A percentile compares a stretch with the other conserved stretches of the same genome.
Evolutionary conservation across 192 early-diverging fungal genomes (phyloP).

Genomic region (Spizellomyces punctatus): DNA sequence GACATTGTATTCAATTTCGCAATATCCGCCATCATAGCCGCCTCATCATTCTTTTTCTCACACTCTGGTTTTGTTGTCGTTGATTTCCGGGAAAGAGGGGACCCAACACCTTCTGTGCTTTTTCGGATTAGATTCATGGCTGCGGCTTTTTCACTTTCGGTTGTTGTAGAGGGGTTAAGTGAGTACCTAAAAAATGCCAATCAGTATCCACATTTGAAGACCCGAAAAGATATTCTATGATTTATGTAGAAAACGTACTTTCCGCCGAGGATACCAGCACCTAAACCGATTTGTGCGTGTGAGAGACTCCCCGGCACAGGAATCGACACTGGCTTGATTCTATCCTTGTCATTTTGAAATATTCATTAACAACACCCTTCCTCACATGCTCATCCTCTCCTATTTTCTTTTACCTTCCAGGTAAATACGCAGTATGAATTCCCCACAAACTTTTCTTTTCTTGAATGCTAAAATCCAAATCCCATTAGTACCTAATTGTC

Average conservation of each 20-base stretch:
- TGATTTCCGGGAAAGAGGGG: neutral
- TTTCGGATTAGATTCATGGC: conserved; percentile 31
- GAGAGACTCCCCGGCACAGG: conserved; percentile 24
- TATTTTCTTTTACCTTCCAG: conserved; percentile 23
- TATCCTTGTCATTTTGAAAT: neutral
- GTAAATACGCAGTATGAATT: conserved; percentile 28
- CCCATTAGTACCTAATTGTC: no score
- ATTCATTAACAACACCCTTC: neutral
- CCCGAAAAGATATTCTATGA: neutral
- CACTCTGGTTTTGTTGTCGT: neutral
- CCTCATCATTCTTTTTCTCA: conserved; percentile 38
- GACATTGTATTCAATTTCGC: conserved; percentile 56
- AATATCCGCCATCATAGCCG: conserved; percentile 53
- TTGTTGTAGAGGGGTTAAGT: conserved; percentile 1
- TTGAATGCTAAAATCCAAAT: no score
- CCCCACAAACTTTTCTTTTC: conserved; percentile 40
- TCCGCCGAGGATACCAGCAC: conserved; percentile 34
- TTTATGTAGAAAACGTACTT: conserved; percentile 16
- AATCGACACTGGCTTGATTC: conserved; percentile 23
- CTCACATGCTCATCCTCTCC: neutral
- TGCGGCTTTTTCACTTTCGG: conserved; percentile 23
- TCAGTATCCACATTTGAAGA: neutral
- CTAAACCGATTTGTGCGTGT: conserved; percentile 31
- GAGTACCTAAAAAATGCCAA: conserved; percentile 1
- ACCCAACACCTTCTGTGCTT: neutral